Evolutionary conservation across 768 basidiomycete genomes (phyloP).

Genomic region (Leccinum arenicola): DNA sequence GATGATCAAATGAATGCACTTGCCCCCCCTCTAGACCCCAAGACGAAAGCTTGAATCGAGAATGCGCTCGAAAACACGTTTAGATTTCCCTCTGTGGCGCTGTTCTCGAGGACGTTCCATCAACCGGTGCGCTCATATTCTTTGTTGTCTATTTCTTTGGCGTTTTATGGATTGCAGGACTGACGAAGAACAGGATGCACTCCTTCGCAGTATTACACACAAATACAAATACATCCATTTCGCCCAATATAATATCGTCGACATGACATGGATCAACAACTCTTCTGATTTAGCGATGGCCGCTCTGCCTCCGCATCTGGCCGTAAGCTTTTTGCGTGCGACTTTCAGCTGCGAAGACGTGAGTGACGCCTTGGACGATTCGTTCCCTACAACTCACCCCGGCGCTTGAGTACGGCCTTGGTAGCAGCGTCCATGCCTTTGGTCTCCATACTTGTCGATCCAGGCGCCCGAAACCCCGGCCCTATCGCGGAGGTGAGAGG

Average conservation of each 20-base stretch:
- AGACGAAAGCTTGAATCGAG: conserved; percentile 85
- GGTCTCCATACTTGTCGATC: conserved; percentile 26
- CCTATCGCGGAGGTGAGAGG: conserved; percentile 9
- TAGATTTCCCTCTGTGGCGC: conserved; percentile 84
- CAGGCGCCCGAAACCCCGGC: conserved; percentile 26
- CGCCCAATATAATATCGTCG: background rate
- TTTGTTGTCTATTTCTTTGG: background rate
- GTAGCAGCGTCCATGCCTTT: conserved; percentile 21
- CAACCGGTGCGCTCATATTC: conserved; percentile 59
- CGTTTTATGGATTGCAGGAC: conserved; percentile 47
- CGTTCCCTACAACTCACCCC: conserved; percentile 14
- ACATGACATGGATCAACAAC: background rate
- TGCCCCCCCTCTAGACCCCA: conserved; percentile 63
- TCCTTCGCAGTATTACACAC: conserved; percentile 23
- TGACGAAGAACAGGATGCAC: conserved; percentile 78
- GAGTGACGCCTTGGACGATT: background rate
- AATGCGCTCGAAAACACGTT: conserved; percentile 80
- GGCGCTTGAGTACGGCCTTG: too few species aligned
- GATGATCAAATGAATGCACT: background rate
- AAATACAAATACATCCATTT: background rate
- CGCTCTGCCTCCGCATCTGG: conserved; percentile 5
- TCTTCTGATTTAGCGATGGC: conserved; percentile 12
- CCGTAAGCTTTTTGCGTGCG: background rate
- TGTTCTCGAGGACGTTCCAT: conserved; percentile 92
- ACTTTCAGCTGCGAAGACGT: conserved; percentile 13